Evolutionary conservation across 1,284 basidiomycete species (phyloP), one percentile per base, ranked within the genome.

Genomic region (Leccinum proliferum): DNA sequence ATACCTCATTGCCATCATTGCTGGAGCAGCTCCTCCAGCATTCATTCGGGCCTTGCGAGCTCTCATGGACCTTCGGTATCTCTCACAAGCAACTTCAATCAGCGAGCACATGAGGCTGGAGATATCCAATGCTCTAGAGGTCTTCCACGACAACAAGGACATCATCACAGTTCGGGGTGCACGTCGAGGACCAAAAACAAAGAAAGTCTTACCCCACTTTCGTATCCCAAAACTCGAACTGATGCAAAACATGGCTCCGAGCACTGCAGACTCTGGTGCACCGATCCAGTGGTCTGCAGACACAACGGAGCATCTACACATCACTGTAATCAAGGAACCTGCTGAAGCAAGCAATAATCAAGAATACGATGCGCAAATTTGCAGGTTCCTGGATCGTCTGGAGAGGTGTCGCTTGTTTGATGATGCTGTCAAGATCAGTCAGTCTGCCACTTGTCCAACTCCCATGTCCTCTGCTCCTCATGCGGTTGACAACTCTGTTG

Each of bases 41-140:
- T 50, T 50, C 21, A 21, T 50, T 18, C 10, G 48, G 48, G 48
- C 48, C 9, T 18, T 64, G 62, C 67, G 59, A 7, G 62, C 63
- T 10, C 68, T 74, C 25, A 70, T 75, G 65, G 46, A 68, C 48
- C 65, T 65, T 25, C 55, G 55, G 4, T 65, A 65, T 55, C 59
- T 60, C 14, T 41, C 50, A 14, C 63, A 65, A 52, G 43, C 60
- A 10, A 59, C 46, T n/a, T 15, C 25, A 6, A 64, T 61, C 41
- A 57, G 32, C 21, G 15, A 41, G 18, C 11, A 48, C 46, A 48
- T 18, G n/a, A 48, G 46, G 46, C 15, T 10, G n/a, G 46, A n/a
- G n/a, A 48, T 46, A 46, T 46, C 43, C n/a, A n/a, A 46, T 46
- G 43, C 43, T 46, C 43, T 46, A 46, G 43, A 15, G 3, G 43